Evolutionary conservation across 306 rosid genomes (phyloP), one percentile per base, ranked within the genome.

Genomic region (Malus sieversii): DNA sequence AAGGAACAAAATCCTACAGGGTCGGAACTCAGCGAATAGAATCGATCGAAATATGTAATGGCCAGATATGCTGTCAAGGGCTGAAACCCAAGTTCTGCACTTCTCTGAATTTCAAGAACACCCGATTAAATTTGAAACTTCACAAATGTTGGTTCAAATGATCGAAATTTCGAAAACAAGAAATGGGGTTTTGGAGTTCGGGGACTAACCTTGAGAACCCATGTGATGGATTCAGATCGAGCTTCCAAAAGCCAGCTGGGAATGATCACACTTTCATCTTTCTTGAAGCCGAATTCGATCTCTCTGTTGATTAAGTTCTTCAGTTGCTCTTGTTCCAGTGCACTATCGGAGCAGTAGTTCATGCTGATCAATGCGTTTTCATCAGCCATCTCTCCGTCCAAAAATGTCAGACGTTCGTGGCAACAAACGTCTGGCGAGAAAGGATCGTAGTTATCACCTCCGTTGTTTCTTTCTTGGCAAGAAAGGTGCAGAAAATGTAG

Each of bases 41-140:
- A 89, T 22, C 85, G 89, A 89, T 93, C 98, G 32, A 92, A 86
- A 85, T 87, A 94, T 45, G 89, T 79, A 64, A 92, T 82, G 16
- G 97, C 90, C 75, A 94, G 73, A 83, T 91, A 94, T 73, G 91
- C 96, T 7, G 98, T 94, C 77, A 84, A 88, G 77, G 83, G 78
- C 68, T 84, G 82, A 72, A 91, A 94, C 82, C 92, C 95, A 61
- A 88, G 82, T 78, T 81, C 81, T 73, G 85, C 85, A 80, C 90
- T 86, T 14, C 84, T 89, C 98, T 94, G 84, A 68, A 73, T 40
- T 74, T 46, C 51, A 42, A n/a, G 52, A 72, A 3, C 38, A 32
- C 12, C 45, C 45, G 45, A 40, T 40, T 40, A 64, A 52, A 20
- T 8, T 27, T 40, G 3, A 7, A 76, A 64, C 12, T 22, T 4